Percentiles rank a stretch among this genome's conserved stretches.
Conservation (phyloP, 768 basidiomycete genomes). For the Tubosaeta brunneosetosa region DNA sequence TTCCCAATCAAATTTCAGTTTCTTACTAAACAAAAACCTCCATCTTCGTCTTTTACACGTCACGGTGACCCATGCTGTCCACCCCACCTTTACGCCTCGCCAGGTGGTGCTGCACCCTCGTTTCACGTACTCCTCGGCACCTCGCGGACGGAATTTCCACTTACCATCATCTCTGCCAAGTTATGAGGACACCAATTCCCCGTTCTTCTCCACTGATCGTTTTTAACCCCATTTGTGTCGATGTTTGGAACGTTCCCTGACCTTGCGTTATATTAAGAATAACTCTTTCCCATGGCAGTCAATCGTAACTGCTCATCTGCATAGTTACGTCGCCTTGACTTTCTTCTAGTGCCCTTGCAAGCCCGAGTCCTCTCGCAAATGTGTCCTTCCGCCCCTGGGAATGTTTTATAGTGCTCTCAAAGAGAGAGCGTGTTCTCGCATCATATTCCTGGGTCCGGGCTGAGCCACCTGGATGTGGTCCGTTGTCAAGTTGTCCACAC, state of each 20-base stretch:
- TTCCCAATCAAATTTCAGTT: conserved; percentile 24
- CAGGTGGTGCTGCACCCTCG: conserved; percentile 4
- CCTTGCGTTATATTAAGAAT: conserved; percentile 9
- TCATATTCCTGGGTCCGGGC: conserved; percentile 2
- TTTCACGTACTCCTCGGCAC: conserved; percentile 26
- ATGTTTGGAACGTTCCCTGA: conserved; percentile 11
- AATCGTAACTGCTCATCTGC: conserved; percentile 12
- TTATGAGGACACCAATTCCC: conserved; percentile 12
- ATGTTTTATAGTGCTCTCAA: not conserved
- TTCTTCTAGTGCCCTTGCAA: too few species aligned
- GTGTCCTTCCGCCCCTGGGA: conserved; percentile 1
- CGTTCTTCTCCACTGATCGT: conserved; percentile 8
- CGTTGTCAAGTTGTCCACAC: conserved; percentile 4
- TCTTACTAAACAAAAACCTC: conserved; percentile 15
- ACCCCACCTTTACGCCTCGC: conserved; percentile 3
- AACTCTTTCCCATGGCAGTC: conserved; percentile 22
- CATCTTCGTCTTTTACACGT: conserved; percentile 13
- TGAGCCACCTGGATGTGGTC: conserved; percentile 13
- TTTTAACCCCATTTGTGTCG: conserved; percentile 16
- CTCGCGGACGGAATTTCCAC: conserved; percentile 14
- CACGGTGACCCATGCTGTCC: conserved; percentile 9
- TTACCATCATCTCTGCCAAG: conserved; percentile 1
- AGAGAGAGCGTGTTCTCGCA: not conserved
- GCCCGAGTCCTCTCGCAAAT: conserved; percentile 3
- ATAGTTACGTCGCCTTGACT: conserved; percentile 13